Evolutionary conservation across 331 rosid genomes (phyloP).

Genomic region (Rhamnella rubrinervis): DNA sequence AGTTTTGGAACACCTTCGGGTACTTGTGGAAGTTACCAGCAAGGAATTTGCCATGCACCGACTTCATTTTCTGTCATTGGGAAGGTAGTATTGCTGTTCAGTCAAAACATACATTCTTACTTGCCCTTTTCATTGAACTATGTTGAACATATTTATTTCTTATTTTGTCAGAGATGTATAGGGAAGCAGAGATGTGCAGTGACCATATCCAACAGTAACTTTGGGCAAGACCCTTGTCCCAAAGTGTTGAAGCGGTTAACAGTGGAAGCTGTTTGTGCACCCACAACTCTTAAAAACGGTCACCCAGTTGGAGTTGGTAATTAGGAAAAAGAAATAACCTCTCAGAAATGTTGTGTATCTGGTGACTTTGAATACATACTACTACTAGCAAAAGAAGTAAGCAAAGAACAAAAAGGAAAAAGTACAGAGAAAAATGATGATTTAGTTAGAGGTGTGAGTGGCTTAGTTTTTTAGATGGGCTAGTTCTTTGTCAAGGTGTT

Average conservation of each 20-base stretch:
- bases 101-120: background rate
- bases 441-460: constrained; percentile 44
- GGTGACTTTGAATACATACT: constrained; percentile 40
- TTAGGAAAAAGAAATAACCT: constrained; percentile 21
- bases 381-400: too few relatives aligned
- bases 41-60: constrained; percentile 83
- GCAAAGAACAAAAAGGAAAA: constrained; percentile 35
- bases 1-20: constrained; percentile 97
- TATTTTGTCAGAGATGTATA: constrained; percentile 59
- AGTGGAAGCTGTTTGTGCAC: constrained; percentile 88
- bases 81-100: constrained; percentile 48
- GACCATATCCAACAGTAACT: constrained; percentile 81
- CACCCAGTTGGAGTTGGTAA: constrained; percentile 47
- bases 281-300: constrained; percentile 30
- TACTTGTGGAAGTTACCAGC: constrained; percentile 84
- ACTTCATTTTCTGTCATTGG: constrained; percentile 61
- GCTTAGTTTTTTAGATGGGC: constrained; percentile 30
- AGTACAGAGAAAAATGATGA: constrained; percentile 27
- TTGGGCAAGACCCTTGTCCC: constrained; percentile 90
- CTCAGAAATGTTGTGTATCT: constrained; percentile 22
- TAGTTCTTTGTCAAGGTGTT: constrained; percentile 9
- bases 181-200: constrained; percentile 78
- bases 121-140: constrained; percentile 1
- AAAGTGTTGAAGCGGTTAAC: constrained; percentile 88
- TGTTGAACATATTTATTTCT: constrained; percentile 14